Percentiles rank a stretch among this genome's conserved stretches.
phyloP scores from a whole-genome alignment of 441 rosid species.

The Isatis lusitanica region DNA sequence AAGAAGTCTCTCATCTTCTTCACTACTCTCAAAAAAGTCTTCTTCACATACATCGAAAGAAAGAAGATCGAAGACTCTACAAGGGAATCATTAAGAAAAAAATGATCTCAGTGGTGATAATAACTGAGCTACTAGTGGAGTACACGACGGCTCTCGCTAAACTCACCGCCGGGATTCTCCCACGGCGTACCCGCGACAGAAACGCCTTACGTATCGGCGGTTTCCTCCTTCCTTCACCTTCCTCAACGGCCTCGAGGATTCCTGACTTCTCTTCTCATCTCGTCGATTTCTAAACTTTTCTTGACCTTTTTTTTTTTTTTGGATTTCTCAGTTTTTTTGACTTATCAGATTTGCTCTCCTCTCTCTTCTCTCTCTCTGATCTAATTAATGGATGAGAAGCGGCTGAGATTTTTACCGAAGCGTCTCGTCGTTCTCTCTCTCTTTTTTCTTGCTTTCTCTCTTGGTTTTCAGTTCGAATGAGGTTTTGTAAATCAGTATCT shows the following conservation, averaged over 20 bases:
- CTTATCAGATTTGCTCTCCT: neutral
- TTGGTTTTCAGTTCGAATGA: neutral
- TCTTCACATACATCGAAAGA: neutral
- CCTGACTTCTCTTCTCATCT: conserved; percentile 39
- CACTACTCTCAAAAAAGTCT: neutral
- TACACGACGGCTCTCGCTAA: conserved; percentile 52
- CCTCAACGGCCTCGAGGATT: conserved; percentile 1
- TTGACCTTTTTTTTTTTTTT: neutral
- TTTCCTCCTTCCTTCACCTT: conserved; percentile 26
- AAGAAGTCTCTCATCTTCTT: conserved; percentile 2
- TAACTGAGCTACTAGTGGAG: conserved; percentile 51
- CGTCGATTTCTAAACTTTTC: conserved; percentile 27
- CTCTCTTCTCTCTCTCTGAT: neutral
- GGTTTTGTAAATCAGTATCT: neutral
- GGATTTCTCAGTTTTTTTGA: neutral
- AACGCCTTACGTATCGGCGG: conserved; percentile 31
- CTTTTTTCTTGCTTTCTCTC: neutral
- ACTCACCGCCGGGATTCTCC: conserved; percentile 40
- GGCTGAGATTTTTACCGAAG: neutral
- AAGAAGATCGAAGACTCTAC: neutral
- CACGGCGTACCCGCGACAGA: conserved; percentile 35
- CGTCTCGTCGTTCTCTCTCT: neutral
- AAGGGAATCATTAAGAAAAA: neutral
- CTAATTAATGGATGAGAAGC: neutral
- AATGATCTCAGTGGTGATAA: conserved; percentile 49